These are phyloP conservation scores for Didymella pomorum DNA, from an alignment of 2,329 filamentous ascomycete genomes.

Conservation along the genomic window DNA sequence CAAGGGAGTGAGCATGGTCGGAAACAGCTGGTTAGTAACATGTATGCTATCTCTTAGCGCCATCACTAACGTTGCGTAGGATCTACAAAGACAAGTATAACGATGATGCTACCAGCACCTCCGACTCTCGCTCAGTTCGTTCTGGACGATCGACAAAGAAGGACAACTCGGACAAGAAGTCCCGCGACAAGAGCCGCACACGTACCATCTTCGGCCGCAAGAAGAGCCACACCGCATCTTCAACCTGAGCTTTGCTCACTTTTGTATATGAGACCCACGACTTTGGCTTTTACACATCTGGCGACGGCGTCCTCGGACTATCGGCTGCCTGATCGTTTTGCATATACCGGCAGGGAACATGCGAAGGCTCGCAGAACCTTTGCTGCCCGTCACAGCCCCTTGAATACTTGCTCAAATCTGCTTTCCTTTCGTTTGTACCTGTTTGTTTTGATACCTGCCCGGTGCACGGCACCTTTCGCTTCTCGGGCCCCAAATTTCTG, in stretches of 20 bases:
- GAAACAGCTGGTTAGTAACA: slow-evolving; percentile 92
- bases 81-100: slow-evolving; percentile 96
- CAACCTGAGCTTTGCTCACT: slow-evolving; percentile 19
- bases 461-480: slow-evolving; percentile 29
- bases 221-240: slow-evolving; percentile 50
- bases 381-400: background rate
- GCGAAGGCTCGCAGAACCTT: slow-evolving; percentile 11
- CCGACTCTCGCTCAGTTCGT: slow-evolving; percentile 55
- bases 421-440: slow-evolving; percentile 27
- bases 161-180: slow-evolving; percentile 63
- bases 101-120: slow-evolving; percentile 50
- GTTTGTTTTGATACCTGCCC: slow-evolving; percentile 36
- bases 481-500: slow-evolving; percentile 28
- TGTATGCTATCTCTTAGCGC: background rate
- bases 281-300: slow-evolving; percentile 36
- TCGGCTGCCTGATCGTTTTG: slow-evolving; percentile 36
- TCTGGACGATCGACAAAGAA: slow-evolving; percentile 56
- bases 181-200: slow-evolving; percentile 77
- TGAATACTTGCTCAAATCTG: slow-evolving; percentile 5
- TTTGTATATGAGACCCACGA: slow-evolving; percentile 47
- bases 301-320: slow-evolving; percentile 45
- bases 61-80: slow-evolving; percentile 60
- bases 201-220: slow-evolving; percentile 76
- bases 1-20: slow-evolving; percentile 96
- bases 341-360: slow-evolving; percentile 37